Evolutionary conservation across 2,329 filamentous ascomycete species (phyloP).

Genomic region (Ramichloridium luteum): DNA sequence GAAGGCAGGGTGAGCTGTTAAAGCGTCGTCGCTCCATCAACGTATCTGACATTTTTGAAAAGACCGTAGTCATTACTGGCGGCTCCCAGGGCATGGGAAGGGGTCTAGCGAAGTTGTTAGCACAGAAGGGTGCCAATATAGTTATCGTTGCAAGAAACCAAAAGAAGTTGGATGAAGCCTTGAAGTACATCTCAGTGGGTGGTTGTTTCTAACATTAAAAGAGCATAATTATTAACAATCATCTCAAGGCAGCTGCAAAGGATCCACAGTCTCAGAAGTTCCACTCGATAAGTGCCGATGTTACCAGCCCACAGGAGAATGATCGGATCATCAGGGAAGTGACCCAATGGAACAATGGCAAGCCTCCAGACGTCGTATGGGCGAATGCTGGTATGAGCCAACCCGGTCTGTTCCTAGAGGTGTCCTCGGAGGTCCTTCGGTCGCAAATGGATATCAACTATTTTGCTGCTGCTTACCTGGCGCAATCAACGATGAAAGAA

Average conservation of each 20-base stretch:
- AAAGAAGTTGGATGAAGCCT: constrained; percentile 58
- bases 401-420: constrained; percentile 68
- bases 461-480: constrained; percentile 75
- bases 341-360: constrained; percentile 63
- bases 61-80: constrained; percentile 85
- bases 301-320: constrained; percentile 59
- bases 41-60: constrained; percentile 5
- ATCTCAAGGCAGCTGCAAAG: constrained; percentile 49
- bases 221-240: constrained; percentile 1
- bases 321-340: constrained; percentile 57
- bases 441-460: constrained; percentile 88
- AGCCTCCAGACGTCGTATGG: constrained; percentile 76
- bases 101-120: constrained; percentile 59
- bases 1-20: constrained; percentile 59
- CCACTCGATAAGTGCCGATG: constrained; percentile 71
- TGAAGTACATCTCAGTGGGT: constrained; percentile 52
- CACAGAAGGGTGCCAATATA: constrained; percentile 73
- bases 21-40: not conserved
- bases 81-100: constrained; percentile 88
- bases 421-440: constrained; percentile 52
- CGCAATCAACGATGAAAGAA: constrained; percentile 61
- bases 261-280: constrained; percentile 61
- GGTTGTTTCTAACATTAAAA: not conserved
- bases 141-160: constrained; percentile 72
- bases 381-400: constrained; percentile 66